Evolutionary conservation across 2,329 filamentous ascomycete genomes (phyloP), one percentile per base, ranked within the genome.

Genomic region (Colletotrichum theobromicola): DNA sequence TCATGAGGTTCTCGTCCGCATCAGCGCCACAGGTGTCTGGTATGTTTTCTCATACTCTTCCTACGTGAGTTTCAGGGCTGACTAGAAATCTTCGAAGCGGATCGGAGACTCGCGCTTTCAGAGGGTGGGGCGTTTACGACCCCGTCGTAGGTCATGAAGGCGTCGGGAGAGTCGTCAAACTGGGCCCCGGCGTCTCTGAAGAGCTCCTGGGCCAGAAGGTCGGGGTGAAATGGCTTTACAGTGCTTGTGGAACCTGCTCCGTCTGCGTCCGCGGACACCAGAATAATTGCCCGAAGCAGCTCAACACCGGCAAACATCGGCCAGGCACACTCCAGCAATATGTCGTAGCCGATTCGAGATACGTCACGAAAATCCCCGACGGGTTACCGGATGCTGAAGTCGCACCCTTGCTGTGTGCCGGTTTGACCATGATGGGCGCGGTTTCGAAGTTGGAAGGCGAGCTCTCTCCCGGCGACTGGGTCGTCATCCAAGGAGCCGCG

Each of bases 211-310:
- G 79, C 2, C 82, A 82, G 24, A 74, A 83, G 3, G 86, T 87
- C 0, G 86, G 86, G 1, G 81, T 87, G 1, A 87, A 87, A 73
- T 87, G 86, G 86, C 79, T 87, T 1, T 86, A 83, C 75, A 85
- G 82, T 6, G 84, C 85, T 2, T 87, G 86, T 26, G 81, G 81
- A 0, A 28, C 76, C 5, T 87, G 86, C 32, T 79, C 78, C 2
- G 79, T 78, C 7, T 88, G 86, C 67, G 76, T 76, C 3, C 75
- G 74, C 8, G 84, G 83, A 2, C 80, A 82, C 67, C 4, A 75
- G 2, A 87, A 87, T 21, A 85, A 86, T 37, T 88, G 86, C 24
- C 78, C 80, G 0, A 80, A 81, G 9, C 85, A 86, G 58, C 66
- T 82, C n/a, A 86, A 87, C 69, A 86, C 86, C 0, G 83, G 86